Conservation (phyloP, 768 basidiomycete genomes). For the Lactarius sp. region DNA sequence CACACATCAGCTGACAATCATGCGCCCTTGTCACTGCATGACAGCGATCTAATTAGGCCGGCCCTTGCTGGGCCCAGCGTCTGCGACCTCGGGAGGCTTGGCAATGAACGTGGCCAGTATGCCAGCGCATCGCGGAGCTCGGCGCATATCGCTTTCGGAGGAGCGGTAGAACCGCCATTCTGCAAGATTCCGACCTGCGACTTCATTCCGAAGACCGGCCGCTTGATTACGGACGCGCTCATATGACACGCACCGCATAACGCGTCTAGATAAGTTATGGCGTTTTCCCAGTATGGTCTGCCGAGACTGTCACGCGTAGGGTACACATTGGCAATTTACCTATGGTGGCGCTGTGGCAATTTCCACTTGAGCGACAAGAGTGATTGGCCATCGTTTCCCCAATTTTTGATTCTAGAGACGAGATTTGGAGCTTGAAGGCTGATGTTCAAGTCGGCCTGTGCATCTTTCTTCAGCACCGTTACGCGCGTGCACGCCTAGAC, state of each 20-base stretch:
- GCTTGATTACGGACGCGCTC: slow-evolving; percentile 19
- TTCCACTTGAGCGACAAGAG: slow-evolving; percentile 6
- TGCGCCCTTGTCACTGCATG: slow-evolving; percentile 5
- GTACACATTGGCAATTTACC: slow-evolving; percentile 10
- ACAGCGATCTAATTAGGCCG: background rate
- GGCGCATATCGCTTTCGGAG: background rate
- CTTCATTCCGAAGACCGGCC: slow-evolving; percentile 13
- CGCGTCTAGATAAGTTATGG: slow-evolving; percentile 8
- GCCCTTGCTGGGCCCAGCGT: background rate
- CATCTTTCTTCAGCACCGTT: background rate
- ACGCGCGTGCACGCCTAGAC: background rate
- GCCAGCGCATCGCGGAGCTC: slow-evolving; percentile 15
- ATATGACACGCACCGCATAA: slow-evolving; percentile 14
- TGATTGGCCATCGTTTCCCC: background rate
- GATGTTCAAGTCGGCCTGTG: background rate
- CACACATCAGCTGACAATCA: slow-evolving; percentile 19
- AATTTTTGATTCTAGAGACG: background rate
- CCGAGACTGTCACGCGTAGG: slow-evolving; percentile 5
- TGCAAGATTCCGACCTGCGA: background rate
- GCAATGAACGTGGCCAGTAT: background rate
- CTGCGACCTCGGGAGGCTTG: background rate
- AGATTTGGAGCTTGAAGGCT: background rate
- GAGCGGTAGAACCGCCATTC: background rate
- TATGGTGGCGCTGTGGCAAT: background rate
- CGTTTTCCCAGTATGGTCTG: slow-evolving; percentile 3